phyloP scores from a whole-genome alignment of 225 moss, liverwort and hornwort genomes.

The Asterella californica region DNA sequence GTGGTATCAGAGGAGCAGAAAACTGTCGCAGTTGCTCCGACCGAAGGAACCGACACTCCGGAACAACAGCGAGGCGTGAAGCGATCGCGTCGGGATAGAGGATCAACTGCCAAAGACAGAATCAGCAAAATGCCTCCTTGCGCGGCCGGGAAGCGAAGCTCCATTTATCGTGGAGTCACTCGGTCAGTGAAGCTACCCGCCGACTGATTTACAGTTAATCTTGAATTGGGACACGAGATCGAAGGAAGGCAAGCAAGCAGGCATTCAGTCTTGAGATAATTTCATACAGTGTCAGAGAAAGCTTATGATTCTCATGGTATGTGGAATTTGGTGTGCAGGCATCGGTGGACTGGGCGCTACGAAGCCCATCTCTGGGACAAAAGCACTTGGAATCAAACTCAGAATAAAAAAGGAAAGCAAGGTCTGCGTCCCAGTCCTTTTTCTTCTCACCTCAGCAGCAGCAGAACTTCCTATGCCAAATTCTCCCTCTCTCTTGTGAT shows the following conservation, averaged over 20 bases:
- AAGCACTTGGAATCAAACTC: slow-evolving; percentile 85
- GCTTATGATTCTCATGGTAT: neutral
- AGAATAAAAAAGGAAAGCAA: slow-evolving; percentile 94
- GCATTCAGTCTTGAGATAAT: neutral
- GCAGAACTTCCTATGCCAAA: neutral
- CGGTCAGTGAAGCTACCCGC: slow-evolving; percentile 23
- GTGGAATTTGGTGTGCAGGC: slow-evolving; percentile 33
- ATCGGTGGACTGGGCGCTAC: slow-evolving; percentile 90
- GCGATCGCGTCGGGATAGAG: slow-evolving; percentile 68
- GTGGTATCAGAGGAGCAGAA: slow-evolving; percentile 32
- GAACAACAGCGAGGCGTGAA: slow-evolving; percentile 62
- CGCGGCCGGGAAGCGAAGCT: slow-evolving; percentile 83
- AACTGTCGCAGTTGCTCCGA: slow-evolving; percentile 12
- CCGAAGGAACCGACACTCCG: slow-evolving; percentile 3
- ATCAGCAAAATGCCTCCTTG: slow-evolving; percentile 96
- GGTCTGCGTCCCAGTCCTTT: slow-evolving; percentile 29
- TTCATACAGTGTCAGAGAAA: neutral
- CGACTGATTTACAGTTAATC: neutral
- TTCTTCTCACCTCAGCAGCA: neutral
- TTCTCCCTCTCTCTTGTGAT: neutral
- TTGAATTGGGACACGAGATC: neutral
- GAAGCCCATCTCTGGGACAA: slow-evolving; percentile 97
- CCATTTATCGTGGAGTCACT: slow-evolving; percentile 85
- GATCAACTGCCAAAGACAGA: slow-evolving; percentile 80
- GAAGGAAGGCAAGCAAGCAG: neutral